A percentile compares a stretch with the other conserved stretches of the same genome.
Conservation (phyloP, 192 early-diverging fungal species). For the Coemansia sp. region DNA sequence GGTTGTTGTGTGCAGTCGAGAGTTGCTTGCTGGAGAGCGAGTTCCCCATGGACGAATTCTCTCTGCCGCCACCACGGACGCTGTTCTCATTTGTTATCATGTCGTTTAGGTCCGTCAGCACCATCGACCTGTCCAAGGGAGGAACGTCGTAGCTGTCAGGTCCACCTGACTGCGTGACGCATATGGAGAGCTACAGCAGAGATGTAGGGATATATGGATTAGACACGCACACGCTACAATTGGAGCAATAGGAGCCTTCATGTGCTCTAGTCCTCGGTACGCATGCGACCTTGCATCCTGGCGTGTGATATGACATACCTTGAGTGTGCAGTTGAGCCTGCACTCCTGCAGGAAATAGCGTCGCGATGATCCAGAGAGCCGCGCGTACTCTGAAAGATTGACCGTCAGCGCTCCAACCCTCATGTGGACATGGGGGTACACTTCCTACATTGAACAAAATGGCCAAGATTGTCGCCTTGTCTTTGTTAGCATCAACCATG, state of each 20-base stretch:
- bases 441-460: constrained; percentile 37
- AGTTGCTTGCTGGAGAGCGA: constrained; percentile 41
- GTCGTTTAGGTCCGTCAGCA: constrained; percentile 51
- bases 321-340: constrained; percentile 78
- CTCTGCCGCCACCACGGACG: constrained; percentile 22
- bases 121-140: constrained; percentile 47
- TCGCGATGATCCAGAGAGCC: constrained; percentile 51
- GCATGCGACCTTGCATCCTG: neutral
- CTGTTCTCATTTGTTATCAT: constrained; percentile 42
- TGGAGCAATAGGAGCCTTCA: neutral
- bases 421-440: constrained; percentile 43
- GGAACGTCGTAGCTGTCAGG: constrained; percentile 30
- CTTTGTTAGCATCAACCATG: neutral
- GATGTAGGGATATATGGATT: constrained; percentile 2
- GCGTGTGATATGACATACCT: constrained; percentile 48
- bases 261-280: neutral
- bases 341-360: constrained; percentile 66
- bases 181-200: constrained; percentile 44
- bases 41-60: constrained; percentile 37
- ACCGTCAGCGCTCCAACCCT: constrained; percentile 63
- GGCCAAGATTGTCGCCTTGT: neutral
- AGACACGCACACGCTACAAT: neutral
- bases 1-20: constrained; percentile 18
- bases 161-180: constrained; percentile 32
- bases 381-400: constrained; percentile 80